Percentiles rank a stretch among this genome's conserved stretches.
Conservation (phyloP, 768 basidiomycete species). For the Rhodotorula diobovata region DNA sequence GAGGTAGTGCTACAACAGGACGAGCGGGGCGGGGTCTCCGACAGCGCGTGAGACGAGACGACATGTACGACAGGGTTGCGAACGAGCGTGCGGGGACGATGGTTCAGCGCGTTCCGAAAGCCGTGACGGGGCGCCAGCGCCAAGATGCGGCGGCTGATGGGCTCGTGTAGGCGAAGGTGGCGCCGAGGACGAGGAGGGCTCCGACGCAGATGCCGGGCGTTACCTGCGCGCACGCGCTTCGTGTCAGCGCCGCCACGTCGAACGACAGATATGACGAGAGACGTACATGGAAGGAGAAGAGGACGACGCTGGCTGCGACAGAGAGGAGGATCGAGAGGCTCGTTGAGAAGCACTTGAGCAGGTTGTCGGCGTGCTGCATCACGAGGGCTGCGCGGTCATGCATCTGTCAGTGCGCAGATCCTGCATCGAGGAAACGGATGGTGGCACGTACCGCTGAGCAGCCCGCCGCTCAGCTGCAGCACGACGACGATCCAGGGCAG, state of each 20-base stretch:
- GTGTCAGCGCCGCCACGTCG: neutral
- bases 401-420: neutral
- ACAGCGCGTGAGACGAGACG: no score
- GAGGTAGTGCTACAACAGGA: neutral
- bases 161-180: slow-evolving; percentile 34
- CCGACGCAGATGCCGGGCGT: slow-evolving; percentile 33
- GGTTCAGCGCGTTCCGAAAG: neutral
- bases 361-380: slow-evolving; percentile 64
- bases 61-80: no score
- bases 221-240: neutral
- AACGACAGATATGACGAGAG: neutral
- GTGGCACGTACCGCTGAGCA: slow-evolving; percentile 62
- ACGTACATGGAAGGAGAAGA: slow-evolving; percentile 62
- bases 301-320: slow-evolving; percentile 78
- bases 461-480: slow-evolving; percentile 79
- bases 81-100: neutral
- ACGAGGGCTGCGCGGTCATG: slow-evolving; percentile 53
- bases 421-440: neutral
- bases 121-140: slow-evolving; percentile 9
- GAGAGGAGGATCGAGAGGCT: slow-evolving; percentile 87
- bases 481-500: slow-evolving; percentile 86
- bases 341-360: slow-evolving; percentile 64
- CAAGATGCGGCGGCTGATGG: neutral
- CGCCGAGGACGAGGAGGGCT: slow-evolving; percentile 24
- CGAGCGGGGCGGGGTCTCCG: no score